phyloP scores from a whole-genome alignment of 345 rosid species.

The Hirschfeldia incana region DNA sequence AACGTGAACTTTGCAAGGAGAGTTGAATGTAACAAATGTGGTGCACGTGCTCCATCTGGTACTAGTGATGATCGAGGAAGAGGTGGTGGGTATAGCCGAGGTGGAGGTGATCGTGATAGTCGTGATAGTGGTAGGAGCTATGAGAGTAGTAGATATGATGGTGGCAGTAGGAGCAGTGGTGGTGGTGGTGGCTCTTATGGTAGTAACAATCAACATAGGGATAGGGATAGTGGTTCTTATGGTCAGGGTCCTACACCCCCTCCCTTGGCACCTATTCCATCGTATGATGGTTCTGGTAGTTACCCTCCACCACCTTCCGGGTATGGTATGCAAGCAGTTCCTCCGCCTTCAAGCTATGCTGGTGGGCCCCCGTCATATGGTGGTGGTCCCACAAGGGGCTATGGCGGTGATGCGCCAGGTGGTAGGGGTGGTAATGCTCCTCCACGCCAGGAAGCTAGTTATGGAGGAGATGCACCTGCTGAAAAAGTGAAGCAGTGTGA shows the following conservation, averaged over 20 bases:
- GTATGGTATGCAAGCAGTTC: slow-evolving; percentile 76
- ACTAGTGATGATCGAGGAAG: slow-evolving; percentile 46
- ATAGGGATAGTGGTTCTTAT: slow-evolving; percentile 61
- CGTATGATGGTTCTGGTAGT: slow-evolving; percentile 65
- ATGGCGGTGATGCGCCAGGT: slow-evolving; percentile 58
- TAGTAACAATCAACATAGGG: slow-evolving; percentile 48
- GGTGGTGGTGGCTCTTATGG: slow-evolving; percentile 59
- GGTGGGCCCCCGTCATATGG: slow-evolving; percentile 86
- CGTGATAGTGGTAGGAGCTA: slow-evolving; percentile 60
- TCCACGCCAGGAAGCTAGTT: slow-evolving; percentile 56
- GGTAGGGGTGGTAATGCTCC: slow-evolving; percentile 64
- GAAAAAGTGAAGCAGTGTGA: slow-evolving; percentile 86
- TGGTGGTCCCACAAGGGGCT: slow-evolving; percentile 68
- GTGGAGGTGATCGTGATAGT: slow-evolving; percentile 49
- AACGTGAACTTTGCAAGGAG: slow-evolving; percentile 96
- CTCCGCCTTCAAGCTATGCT: slow-evolving; percentile 83
- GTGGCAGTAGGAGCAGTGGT: slow-evolving; percentile 53
- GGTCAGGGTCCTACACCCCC: slow-evolving; percentile 71
- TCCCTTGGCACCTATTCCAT: slow-evolving; percentile 55
- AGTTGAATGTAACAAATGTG: slow-evolving; percentile 95
- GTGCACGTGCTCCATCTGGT: slow-evolving; percentile 75
- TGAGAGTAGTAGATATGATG: slow-evolving; percentile 54
- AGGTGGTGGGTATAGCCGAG: slow-evolving; percentile 62
- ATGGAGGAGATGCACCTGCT: slow-evolving; percentile 47
- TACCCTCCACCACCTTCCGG: slow-evolving; percentile 61